phyloP scores from a whole-genome alignment of 176 grass and related monocot species.

The Paspalum notatum region DNA sequence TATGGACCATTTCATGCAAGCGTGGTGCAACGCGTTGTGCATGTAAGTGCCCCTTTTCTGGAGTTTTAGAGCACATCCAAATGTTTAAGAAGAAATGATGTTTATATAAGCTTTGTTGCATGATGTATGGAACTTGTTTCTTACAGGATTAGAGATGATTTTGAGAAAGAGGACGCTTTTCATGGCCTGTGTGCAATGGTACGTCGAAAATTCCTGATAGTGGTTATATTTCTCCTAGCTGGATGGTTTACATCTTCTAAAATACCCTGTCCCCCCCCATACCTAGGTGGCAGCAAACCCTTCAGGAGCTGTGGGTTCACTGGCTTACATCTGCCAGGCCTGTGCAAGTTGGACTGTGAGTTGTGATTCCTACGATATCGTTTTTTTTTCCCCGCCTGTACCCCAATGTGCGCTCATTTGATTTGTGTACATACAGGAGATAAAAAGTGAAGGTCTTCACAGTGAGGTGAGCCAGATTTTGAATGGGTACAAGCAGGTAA shows the following conservation, averaged over 20 bases:
- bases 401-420: background rate
- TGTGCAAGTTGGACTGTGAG: slow-evolving; percentile 93
- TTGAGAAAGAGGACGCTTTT: slow-evolving; percentile 98
- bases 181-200: slow-evolving; percentile 95
- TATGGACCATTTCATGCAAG: slow-evolving; percentile 92
- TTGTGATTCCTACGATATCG: background rate
- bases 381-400: background rate
- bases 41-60: slow-evolving; percentile 55
- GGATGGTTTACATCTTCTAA: slow-evolving; percentile 5
- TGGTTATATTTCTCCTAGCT: slow-evolving; percentile 1
- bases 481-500: slow-evolving; percentile 97
- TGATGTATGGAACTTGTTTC: slow-evolving; percentile 16
- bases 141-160: slow-evolving; percentile 97
- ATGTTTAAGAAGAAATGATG: background rate
- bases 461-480: slow-evolving; percentile 87
- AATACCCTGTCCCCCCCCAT: background rate
- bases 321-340: slow-evolving; percentile 78
- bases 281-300: slow-evolving; percentile 84
- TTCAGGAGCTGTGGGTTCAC: slow-evolving; percentile 62
- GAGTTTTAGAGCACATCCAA: background rate
- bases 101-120: slow-evolving; percentile 19
- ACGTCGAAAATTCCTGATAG: background rate
- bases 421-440: slow-evolving; percentile 67
- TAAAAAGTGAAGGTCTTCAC: slow-evolving; percentile 85
- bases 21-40: slow-evolving; percentile 89